phyloP scores from a whole-genome alignment of 768 basidiomycete genomes.

The Rhizopogon vesiculosus region DNA sequence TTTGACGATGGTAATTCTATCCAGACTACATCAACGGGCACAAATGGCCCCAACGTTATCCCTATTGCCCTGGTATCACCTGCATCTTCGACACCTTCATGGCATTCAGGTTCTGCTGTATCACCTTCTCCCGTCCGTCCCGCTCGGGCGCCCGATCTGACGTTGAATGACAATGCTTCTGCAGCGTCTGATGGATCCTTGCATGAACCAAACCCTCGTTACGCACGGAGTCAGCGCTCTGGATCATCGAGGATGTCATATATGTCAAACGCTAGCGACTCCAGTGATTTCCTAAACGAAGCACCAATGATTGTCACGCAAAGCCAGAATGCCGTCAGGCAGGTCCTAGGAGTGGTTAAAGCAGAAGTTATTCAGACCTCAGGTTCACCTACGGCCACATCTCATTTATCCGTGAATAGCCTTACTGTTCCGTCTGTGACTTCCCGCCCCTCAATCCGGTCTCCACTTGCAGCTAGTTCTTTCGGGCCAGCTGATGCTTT shows the following conservation, averaged over 20 bases:
- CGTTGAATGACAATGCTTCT: constrained; percentile 59
- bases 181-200: constrained; percentile 54
- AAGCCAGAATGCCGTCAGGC: constrained; percentile 54
- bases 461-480: constrained; percentile 65
- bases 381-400: constrained; percentile 29
- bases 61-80: constrained; percentile 78
- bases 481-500: constrained; percentile 68
- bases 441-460: constrained; percentile 46
- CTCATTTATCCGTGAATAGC: constrained; percentile 28
- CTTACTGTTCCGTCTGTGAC: constrained; percentile 34
- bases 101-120: constrained; percentile 19
- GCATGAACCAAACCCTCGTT: constrained; percentile 28
- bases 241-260: constrained; percentile 60
- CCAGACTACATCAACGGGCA: constrained; percentile 66
- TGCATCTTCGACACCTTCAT: constrained; percentile 26
- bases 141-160: constrained; percentile 52
- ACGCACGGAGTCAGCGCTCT: constrained; percentile 49
- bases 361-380: constrained; percentile 72
- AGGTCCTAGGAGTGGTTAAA: constrained; percentile 72
- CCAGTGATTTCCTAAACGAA: constrained; percentile 77
- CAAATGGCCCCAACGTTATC: constrained; percentile 81
- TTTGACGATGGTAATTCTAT: constrained; percentile 78
- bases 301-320: constrained; percentile 80
- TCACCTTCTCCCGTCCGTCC: constrained; percentile 47
- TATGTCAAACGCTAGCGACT: constrained; percentile 69